Evolutionary conservation across 176 grass and related monocot genomes (phyloP), one percentile per base, ranked within the genome.

Genomic region (Hsuehochloa calcarea): DNA sequence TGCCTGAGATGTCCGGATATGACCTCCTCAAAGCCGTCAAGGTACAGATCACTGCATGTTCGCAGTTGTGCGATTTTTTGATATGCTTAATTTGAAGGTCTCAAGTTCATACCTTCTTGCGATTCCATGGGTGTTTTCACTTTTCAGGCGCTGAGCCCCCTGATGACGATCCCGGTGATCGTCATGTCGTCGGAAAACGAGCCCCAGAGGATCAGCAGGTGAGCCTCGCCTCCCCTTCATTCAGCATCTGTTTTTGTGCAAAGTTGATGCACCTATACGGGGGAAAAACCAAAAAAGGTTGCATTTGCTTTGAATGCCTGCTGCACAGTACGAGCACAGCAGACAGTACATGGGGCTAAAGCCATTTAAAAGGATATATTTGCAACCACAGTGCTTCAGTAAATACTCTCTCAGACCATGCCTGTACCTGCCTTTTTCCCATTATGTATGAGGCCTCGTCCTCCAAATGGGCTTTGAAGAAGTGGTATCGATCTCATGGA

Each of bases 131-230:
- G 25, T 60, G 66, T 88, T 19, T 52, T 40, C 38, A 2, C 10
- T 43, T 88, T 74, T 78, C 84, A 92, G 94, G 90, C 93, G n/a
- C 80, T 90, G 90, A 96, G 83, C 76, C 86, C 82, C 20, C 87
- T 81, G 65, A 99, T 88, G 87, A 78, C 90, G 0, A 96, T 99
- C 54, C 97, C 97, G 60, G 93, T 99, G 51, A 84, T 99, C 82
- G 80, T 99, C 87, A 99, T 99, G 97, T 99, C 97, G 47, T 99
- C 97, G 40, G 97, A 99, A 82, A 86, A 99, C 80, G 97, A 99
- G 85, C 97, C 97, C 19, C 91, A 96, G 86, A 90, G 93, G 82
- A 99, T 99, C 82, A 99, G 84, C 92, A 92, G 97, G 97, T 99
- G 44, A 74, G 61, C 52, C 20, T 51, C 2, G 0, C 6, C 5